Evolutionary conservation across 495 filamentous ascomycete species (phyloP).

Genomic region (Penicillium ochrochloron): DNA sequence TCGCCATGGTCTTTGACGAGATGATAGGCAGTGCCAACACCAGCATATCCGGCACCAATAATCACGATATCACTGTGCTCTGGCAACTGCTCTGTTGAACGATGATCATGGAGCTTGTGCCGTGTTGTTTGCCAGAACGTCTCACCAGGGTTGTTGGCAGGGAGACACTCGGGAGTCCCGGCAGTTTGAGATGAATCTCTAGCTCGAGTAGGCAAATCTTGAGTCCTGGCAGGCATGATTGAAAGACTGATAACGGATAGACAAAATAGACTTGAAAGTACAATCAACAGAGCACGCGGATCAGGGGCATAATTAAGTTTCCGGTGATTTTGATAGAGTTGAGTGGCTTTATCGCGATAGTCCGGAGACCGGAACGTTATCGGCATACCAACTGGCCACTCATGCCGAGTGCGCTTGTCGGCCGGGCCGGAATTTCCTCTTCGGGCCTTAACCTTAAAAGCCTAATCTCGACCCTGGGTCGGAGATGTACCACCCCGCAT

Average conservation of each 20-base stretch:
- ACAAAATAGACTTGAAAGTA: neutral
- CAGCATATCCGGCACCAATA: conserved; percentile 73
- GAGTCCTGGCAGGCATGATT: conserved; percentile 6
- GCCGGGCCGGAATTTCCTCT: neutral
- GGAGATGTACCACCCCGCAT: neutral
- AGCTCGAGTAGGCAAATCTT: conserved; percentile 2
- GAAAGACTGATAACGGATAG: neutral
- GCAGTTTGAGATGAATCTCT: neutral
- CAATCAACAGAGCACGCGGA: neutral
- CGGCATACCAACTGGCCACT: neutral
- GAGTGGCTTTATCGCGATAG: conserved; percentile 3
- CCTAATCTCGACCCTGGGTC: neutral
- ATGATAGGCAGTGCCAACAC: conserved; percentile 63
- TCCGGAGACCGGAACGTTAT: conserved; percentile 2
- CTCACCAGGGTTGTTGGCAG: conserved; percentile 57
- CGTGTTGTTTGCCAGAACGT: conserved; percentile 69
- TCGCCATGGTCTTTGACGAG: conserved; percentile 44
- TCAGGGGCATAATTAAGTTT: conserved; percentile 1
- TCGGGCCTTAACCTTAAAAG: neutral
- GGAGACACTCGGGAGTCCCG: conserved; percentile 33
- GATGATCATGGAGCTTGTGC: conserved; percentile 56
- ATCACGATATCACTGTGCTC: conserved; percentile 62
- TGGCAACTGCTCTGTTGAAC: conserved; percentile 53
- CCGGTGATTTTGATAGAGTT: neutral
- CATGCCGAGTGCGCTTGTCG: neutral